Evolutionary conservation across 306 rosid genomes (phyloP).

Genomic region (Dalbergia cultrata): DNA sequence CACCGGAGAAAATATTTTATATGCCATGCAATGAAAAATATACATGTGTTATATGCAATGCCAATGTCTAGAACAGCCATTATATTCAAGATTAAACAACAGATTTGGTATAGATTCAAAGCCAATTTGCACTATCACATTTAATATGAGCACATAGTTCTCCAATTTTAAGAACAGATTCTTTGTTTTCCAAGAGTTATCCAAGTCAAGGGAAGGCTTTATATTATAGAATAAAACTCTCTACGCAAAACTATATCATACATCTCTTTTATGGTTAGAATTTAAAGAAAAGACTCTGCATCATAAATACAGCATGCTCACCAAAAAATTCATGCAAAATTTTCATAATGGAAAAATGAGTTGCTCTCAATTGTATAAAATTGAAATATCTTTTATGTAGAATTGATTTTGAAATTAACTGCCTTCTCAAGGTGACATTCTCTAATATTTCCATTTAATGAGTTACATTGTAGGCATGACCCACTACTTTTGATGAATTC

Average conservation of each 20-base stretch:
- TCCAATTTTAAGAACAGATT: neutral
- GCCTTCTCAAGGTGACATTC: neutral
- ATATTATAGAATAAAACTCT: neutral
- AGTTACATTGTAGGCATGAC: neutral
- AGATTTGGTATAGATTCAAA: neutral
- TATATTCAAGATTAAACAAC: neutral
- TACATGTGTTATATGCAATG: neutral
- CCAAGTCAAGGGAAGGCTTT: constrained; percentile 18
- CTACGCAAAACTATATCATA: neutral
- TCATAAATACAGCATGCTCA: neutral
- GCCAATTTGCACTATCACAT: neutral
- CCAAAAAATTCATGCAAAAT: too few relatives aligned
- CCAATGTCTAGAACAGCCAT: constrained; percentile 5
- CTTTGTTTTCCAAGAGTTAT: constrained; percentile 6
- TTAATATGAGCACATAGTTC: neutral
- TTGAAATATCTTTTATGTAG: too few relatives aligned
- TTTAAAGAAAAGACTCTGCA: neutral
- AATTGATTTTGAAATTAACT: neutral
- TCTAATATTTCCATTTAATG: neutral
- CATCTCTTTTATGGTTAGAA: neutral
- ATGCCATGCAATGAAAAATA: neutral
- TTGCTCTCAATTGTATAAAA: too few relatives aligned
- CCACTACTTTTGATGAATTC: neutral
- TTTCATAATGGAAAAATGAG: too few relatives aligned
- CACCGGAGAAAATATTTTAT: neutral